Percentiles rank a stretch among this genome's conserved stretches.
Conservation (phyloP, 140 eudicot species). For the Flaveria floridana region DNA sequence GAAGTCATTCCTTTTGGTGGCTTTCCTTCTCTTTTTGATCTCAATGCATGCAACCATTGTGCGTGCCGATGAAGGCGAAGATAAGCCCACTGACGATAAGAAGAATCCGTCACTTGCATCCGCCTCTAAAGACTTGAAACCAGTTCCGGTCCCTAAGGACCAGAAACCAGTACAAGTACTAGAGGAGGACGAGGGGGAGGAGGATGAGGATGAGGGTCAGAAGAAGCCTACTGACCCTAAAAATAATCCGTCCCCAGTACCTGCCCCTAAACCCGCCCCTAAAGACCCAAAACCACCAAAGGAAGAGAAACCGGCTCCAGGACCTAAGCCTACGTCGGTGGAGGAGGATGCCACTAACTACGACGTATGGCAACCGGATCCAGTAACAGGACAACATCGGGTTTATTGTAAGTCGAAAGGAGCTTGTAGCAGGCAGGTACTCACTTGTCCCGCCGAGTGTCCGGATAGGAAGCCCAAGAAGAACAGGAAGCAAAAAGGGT, state of each 20-base stretch:
- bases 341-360: conserved; percentile 47
- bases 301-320: conserved; percentile 21
- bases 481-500: conserved; percentile 67
- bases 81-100: too few relatives aligned
- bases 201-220: too few relatives aligned
- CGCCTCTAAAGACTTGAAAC: too few relatives aligned
- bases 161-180: too few relatives aligned
- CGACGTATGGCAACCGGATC: conserved; percentile 26
- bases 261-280: too few relatives aligned
- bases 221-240: too few relatives aligned
- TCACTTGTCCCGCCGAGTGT: conserved; percentile 63
- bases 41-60: conserved; percentile 41
- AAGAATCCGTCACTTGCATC: too few relatives aligned
- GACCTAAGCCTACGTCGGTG: conserved; percentile 26
- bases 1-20: conserved; percentile 38
- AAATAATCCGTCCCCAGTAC: too few relatives aligned
- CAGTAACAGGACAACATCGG: conserved; percentile 50
- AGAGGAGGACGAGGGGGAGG: too few relatives aligned
- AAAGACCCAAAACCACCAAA: too few relatives aligned
- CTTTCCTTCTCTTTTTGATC: conserved; percentile 46
- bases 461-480: conserved; percentile 65
- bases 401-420: conserved; percentile 46
- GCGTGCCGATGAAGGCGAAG: conserved; percentile 23
- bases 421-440: conserved; percentile 38
- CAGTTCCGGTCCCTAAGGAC: too few relatives aligned